These are phyloP conservation scores for Conoideocrella luteorostrata DNA, from an alignment of 2,329 filamentous ascomycete species.

Conservation along the genomic window DNA sequence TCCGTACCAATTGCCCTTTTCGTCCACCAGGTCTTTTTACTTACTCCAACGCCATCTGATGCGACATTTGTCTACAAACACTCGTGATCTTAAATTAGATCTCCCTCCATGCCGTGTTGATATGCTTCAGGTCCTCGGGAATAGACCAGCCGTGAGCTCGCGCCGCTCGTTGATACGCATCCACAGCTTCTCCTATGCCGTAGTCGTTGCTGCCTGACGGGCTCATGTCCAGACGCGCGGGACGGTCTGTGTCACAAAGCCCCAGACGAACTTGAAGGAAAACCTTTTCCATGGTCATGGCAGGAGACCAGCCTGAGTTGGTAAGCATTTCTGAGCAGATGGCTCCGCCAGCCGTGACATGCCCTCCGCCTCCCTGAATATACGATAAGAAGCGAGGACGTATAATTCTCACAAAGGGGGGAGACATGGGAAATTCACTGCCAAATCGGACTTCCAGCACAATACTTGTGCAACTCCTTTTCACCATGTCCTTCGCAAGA, in stretches of 20 bases:
- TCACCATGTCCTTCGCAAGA: conserved; percentile 68
- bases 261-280: conserved; percentile 76
- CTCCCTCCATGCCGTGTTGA: conserved; percentile 18
- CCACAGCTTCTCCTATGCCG: conserved; percentile 60
- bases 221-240: conserved; percentile 56
- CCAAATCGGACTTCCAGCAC: conserved; percentile 80
- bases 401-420: conserved; percentile 79
- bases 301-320: conserved; percentile 73
- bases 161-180: conserved; percentile 65
- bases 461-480: conserved; percentile 54
- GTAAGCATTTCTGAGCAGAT: conserved; percentile 82
- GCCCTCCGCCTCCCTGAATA: conserved; percentile 67
- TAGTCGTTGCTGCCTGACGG: conserved; percentile 44
- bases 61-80: not conserved
- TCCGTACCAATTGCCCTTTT: too few species aligned
- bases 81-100: not conserved
- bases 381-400: conserved; percentile 74
- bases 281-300: conserved; percentile 68
- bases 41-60: not conserved
- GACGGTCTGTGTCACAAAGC: conserved; percentile 62
- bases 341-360: conserved; percentile 78
- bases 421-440: conserved; percentile 65
- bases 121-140: conserved; percentile 53
- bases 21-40: not conserved
- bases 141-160: conserved; percentile 65